These are phyloP conservation scores for Acanthamoeba royreba DNA, from an alignment of 208 protist genomes.

Conservation along the genomic window DNA sequence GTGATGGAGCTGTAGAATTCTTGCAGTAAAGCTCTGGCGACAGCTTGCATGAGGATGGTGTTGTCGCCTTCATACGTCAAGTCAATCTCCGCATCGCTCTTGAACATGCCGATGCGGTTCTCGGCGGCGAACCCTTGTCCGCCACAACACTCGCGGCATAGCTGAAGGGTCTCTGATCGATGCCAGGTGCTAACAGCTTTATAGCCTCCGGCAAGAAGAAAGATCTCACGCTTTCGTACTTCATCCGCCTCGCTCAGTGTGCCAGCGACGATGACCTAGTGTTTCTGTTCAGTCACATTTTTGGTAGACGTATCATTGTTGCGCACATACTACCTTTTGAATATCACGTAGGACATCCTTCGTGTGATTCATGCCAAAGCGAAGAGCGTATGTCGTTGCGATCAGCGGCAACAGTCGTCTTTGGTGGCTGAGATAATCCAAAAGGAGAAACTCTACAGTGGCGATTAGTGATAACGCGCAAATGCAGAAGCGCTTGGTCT, in stretches of 20 bases:
- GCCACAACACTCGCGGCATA: conserved; percentile 42
- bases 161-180: conserved; percentile 9
- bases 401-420: conserved; percentile 56
- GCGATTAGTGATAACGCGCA: too few species aligned
- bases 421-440: conserved; percentile 60
- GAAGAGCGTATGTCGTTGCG: conserved; percentile 43
- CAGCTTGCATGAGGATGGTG: conserved; percentile 10
- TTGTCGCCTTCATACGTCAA: conserved; percentile 41
- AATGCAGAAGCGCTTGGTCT: neutral
- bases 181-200: conserved; percentile 45
- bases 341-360: conserved; percentile 34
- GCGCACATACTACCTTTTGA: too few species aligned
- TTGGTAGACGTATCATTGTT: too few species aligned
- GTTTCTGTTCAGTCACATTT: too few species aligned
- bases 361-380: conserved; percentile 50
- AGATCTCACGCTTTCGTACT: neutral
- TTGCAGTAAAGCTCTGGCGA: neutral
- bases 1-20: conserved; percentile 5
- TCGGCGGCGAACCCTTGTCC: conserved; percentile 17
- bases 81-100: conserved; percentile 30
- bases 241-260: neutral
- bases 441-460: conserved; percentile 2
- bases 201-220: neutral
- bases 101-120: conserved; percentile 46
- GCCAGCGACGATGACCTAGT: neutral